These are phyloP conservation scores for Alternaria sp. DNA, from an alignment of 2,329 filamentous ascomycete species.

Conservation along the genomic window DNA sequence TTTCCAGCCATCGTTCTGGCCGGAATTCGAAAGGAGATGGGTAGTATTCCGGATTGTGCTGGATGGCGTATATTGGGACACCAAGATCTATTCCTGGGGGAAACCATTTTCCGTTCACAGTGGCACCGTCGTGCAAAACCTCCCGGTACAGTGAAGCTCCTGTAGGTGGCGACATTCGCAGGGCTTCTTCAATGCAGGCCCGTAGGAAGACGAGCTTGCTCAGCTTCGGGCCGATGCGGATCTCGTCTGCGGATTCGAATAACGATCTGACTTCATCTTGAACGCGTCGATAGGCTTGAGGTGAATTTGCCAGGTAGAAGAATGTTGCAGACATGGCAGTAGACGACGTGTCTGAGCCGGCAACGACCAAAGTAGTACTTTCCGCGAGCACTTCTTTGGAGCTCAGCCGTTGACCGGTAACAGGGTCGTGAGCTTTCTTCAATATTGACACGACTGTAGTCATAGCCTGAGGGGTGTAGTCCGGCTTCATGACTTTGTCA, in stretches of 20 bases:
- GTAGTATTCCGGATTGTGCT: constrained; percentile 36
- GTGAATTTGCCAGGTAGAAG: constrained; percentile 52
- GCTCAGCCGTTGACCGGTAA: background rate
- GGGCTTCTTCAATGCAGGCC: constrained; percentile 46
- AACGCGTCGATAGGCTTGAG: constrained; percentile 28
- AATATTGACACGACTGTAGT: background rate
- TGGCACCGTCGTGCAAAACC: constrained; percentile 29
- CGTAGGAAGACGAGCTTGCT: constrained; percentile 36
- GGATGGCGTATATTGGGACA: constrained; percentile 34
- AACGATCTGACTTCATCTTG: constrained; percentile 30
- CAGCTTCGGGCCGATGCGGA: constrained; percentile 30
- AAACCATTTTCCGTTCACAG: constrained; percentile 32
- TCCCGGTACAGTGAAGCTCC: constrained; percentile 32
- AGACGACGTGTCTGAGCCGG: constrained; percentile 48
- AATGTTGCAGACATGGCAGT: constrained; percentile 45
- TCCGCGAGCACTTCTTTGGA: constrained; percentile 54
- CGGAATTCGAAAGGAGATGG: constrained; percentile 27
- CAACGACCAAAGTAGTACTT: constrained; percentile 45
- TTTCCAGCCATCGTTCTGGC: constrained; percentile 37
- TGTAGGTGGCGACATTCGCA: constrained; percentile 43
- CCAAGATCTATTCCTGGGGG: constrained; percentile 36
- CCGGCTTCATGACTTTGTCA: no score
- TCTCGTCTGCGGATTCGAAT: constrained; percentile 30
- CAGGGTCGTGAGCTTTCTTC: background rate
- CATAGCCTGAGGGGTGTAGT: no score